A percentile compares a stretch with the other conserved stretches of the same genome.
These are phyloP conservation scores for Raphanus sativus DNA, from an alignment of 345 rosid species.

Conservation along the genomic window DNA sequence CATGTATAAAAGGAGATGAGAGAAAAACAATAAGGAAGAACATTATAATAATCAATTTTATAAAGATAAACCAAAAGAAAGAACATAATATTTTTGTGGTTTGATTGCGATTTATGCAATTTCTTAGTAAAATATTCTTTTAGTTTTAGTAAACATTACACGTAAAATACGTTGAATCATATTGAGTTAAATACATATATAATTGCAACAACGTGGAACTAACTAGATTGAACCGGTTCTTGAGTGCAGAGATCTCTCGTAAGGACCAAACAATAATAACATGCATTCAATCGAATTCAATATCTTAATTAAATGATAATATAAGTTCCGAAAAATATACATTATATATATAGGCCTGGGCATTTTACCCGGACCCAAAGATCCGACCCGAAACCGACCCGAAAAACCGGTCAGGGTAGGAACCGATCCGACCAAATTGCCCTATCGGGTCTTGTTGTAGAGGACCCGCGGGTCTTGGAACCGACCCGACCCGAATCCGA, in stretches of 20 bases:
- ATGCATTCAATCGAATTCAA: neutral
- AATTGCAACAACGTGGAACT: constrained; percentile 11
- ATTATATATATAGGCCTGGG: no score
- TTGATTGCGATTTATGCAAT: constrained; percentile 35
- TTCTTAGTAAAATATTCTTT: constrained; percentile 16
- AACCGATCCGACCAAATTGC: no score
- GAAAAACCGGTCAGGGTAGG: no score
- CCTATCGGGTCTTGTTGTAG: no score
- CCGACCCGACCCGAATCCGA: no score
- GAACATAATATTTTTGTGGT: constrained; percentile 38
- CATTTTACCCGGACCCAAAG: no score
- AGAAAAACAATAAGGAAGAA: constrained; percentile 20
- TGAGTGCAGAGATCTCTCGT: constrained; percentile 33
- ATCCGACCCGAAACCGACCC: no score
- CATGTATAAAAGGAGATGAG: constrained; percentile 15
- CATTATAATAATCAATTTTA: constrained; percentile 8
- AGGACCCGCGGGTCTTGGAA: no score
- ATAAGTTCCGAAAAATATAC: no score
- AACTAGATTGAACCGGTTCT: constrained; percentile 20
- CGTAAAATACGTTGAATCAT: constrained; percentile 33
- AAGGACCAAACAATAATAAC: constrained; percentile 29
- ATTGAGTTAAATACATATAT: neutral
- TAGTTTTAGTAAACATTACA: constrained; percentile 7
- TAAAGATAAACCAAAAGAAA: constrained; percentile 22
- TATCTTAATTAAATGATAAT: no score